Evolutionary conservation across 208 protist species (phyloP).

Genomic region (Crithidia sp.): DNA sequence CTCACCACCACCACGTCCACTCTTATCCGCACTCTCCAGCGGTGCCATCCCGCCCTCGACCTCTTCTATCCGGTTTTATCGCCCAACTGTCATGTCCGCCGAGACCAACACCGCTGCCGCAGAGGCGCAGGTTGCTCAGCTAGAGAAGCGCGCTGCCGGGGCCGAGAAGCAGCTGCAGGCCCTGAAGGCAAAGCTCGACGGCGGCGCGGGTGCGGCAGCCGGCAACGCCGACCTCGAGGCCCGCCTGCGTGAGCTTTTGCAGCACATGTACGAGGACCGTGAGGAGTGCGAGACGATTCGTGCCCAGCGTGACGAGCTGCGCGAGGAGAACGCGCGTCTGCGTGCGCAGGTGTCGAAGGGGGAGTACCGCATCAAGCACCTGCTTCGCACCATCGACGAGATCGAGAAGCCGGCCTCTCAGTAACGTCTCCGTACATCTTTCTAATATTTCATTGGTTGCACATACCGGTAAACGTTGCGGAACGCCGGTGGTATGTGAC

Average conservation of each 20-base stretch:
- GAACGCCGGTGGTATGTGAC: too few relatives aligned
- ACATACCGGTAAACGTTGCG: too few relatives aligned
- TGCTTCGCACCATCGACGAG: slow-evolving; percentile 82
- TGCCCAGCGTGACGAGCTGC: slow-evolving; percentile 75
- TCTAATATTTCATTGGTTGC: too few relatives aligned
- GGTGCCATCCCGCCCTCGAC: neutral
- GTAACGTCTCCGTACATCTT: neutral
- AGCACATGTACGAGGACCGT: slow-evolving; percentile 69
- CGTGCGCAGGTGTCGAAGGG: slow-evolving; percentile 62
- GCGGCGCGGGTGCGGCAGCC: slow-evolving; percentile 4
- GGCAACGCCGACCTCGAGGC: slow-evolving; percentile 30
- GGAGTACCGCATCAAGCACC: slow-evolving; percentile 87
- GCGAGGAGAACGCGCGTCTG: slow-evolving; percentile 80
- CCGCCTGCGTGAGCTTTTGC: slow-evolving; percentile 59
- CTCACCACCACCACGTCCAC: slow-evolving; percentile 6
- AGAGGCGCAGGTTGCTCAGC: slow-evolving; percentile 32
- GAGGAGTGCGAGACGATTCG: slow-evolving; percentile 82
- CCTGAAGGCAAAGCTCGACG: slow-evolving; percentile 43
- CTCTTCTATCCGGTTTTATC: neutral
- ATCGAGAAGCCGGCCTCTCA: slow-evolving; percentile 40
- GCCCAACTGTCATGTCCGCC: slow-evolving; percentile 4
- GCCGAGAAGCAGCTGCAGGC: slow-evolving; percentile 56
- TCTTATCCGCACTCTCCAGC: slow-evolving; percentile 20
- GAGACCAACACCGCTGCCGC: slow-evolving; percentile 2
- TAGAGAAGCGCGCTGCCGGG: slow-evolving; percentile 62